These are phyloP conservation scores for Adansonia madagascariensis DNA, from an alignment of 441 rosid genomes.

Conservation along the genomic window DNA sequence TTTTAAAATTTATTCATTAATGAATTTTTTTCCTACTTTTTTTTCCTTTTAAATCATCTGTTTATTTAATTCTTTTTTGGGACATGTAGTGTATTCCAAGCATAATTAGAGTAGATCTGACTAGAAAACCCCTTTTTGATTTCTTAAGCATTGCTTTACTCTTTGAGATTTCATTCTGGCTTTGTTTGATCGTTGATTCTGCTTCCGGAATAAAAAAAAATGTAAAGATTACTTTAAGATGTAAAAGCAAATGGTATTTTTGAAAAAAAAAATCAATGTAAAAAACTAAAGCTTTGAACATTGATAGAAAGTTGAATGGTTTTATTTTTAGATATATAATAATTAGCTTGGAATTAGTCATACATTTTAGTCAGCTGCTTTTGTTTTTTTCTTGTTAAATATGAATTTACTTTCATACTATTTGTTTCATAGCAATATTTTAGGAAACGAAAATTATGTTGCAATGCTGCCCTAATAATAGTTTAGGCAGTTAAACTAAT, in stretches of 20 bases:
- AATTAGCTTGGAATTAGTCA: slow-evolving; percentile 7
- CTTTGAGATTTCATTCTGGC: slow-evolving; percentile 6
- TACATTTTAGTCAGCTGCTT: neutral
- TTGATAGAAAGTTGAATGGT: neutral
- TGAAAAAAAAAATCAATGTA: neutral
- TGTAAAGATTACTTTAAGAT: neutral
- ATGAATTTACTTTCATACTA: neutral
- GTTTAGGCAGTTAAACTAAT: slow-evolving; percentile 19
- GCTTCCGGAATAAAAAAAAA: neutral
- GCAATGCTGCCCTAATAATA: neutral
- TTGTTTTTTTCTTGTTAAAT: neutral
- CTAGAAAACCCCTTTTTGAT: neutral
- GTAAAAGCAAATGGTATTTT: neutral
- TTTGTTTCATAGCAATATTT: neutral
- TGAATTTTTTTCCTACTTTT: neutral
- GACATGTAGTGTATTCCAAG: slow-evolving; percentile 2
- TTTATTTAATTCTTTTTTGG: neutral
- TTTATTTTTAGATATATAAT: neutral
- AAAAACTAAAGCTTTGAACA: neutral
- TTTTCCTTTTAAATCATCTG: neutral
- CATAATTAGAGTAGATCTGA: slow-evolving; percentile 19
- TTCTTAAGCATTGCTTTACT: neutral
- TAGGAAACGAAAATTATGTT: neutral
- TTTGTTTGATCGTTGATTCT: neutral
- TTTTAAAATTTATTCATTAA: neutral